phyloP scores from a whole-genome alignment of 768 basidiomycete genomes.

The Kwoniella shandongensis region DNA sequence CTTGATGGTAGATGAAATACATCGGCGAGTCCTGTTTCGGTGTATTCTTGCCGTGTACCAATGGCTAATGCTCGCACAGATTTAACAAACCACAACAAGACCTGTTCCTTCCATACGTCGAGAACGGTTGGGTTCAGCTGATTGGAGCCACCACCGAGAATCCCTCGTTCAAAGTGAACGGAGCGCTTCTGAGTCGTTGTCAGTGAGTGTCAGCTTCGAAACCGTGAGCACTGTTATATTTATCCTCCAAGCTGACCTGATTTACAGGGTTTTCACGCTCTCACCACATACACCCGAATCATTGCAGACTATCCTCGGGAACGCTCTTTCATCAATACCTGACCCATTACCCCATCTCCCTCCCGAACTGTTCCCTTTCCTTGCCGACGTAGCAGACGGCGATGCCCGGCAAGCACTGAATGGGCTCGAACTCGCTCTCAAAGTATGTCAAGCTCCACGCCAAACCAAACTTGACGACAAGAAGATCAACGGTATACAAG shows the following conservation, averaged over 20 bases:
- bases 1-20: slow-evolving; percentile 80
- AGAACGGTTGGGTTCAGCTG: slow-evolving; percentile 73
- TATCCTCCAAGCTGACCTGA: neutral
- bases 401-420: slow-evolving; percentile 78
- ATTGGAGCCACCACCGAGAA: slow-evolving; percentile 88
- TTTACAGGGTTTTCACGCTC: slow-evolving; percentile 69
- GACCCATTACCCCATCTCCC: slow-evolving; percentile 52
- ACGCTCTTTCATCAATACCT: slow-evolving; percentile 55
- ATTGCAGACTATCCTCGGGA: slow-evolving; percentile 62
- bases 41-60: no score
- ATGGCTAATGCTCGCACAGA: slow-evolving; percentile 8
- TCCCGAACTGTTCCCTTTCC: slow-evolving; percentile 43
- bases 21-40: slow-evolving; percentile 62
- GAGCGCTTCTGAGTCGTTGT: slow-evolving; percentile 72
- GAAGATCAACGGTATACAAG: slow-evolving; percentile 1
- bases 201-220: slow-evolving; percentile 58
- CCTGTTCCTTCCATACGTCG: slow-evolving; percentile 76
- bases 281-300: slow-evolving; percentile 67
- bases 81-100: slow-evolving; percentile 58
- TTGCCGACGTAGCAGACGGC: slow-evolving; percentile 57
- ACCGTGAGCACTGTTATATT: no score
- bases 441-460: slow-evolving; percentile 38
- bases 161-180: slow-evolving; percentile 77
- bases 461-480: slow-evolving; percentile 12
- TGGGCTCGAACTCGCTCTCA: slow-evolving; percentile 69